Conservation (phyloP, 768 basidiomycete genomes). For the Pholiota microspora region DNA sequence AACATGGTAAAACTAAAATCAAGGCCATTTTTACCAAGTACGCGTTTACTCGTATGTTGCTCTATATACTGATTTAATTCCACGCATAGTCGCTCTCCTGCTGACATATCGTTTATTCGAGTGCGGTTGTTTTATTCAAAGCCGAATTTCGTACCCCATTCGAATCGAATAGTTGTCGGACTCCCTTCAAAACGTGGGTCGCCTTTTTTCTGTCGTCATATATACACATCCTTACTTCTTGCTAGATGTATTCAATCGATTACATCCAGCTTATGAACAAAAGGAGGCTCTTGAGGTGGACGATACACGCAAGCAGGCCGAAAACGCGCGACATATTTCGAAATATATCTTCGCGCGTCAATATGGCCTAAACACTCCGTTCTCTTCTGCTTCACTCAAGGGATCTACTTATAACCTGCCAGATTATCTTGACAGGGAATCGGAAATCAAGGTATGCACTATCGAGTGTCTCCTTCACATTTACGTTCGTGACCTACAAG, state of each 20-base stretch:
- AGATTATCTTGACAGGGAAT: constrained; percentile 61
- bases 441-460: constrained; percentile 60
- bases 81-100: constrained; percentile 32
- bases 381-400: constrained; percentile 27
- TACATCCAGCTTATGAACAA: constrained; percentile 41
- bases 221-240: background rate
- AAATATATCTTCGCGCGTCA: constrained; percentile 88
- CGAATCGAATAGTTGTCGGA: constrained; percentile 54
- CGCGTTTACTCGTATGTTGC: too few relatives aligned
- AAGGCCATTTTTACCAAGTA: too few relatives aligned
- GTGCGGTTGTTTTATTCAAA: constrained; percentile 67
- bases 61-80: too few relatives aligned
- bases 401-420: constrained; percentile 28
- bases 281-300: constrained; percentile 10
- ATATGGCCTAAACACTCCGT: constrained; percentile 64
- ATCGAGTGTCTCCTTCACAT: background rate
- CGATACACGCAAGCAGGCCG: constrained; percentile 34
- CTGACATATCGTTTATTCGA: constrained; percentile 52
- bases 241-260: constrained; percentile 65
- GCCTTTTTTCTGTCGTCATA: background rate
- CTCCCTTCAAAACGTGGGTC: constrained; percentile 65
- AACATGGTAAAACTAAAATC: too few relatives aligned
- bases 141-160: constrained; percentile 50
- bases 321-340: constrained; percentile 58
- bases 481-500: background rate